phyloP scores from a whole-genome alignment of 768 basidiomycete species.

The Russula compacta region DNA sequence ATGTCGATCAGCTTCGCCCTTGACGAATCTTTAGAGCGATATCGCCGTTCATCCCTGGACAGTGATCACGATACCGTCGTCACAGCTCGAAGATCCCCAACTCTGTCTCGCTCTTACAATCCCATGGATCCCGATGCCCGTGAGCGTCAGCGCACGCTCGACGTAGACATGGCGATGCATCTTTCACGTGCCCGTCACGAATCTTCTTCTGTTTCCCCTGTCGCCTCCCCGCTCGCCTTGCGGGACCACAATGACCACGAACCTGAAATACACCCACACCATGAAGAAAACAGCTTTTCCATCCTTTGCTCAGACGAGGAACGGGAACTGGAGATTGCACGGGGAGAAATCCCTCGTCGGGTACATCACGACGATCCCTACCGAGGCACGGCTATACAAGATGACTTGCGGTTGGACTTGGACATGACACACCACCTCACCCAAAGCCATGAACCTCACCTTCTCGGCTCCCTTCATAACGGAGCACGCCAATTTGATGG shows the following conservation, averaged over 20 bases:
- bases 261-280: constrained; percentile 23
- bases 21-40: constrained; percentile 9
- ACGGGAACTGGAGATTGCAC: constrained; percentile 34
- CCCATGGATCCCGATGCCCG: constrained; percentile 63
- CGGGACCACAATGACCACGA: constrained; percentile 28
- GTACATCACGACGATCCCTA: neutral
- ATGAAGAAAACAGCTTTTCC: constrained; percentile 30
- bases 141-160: constrained; percentile 89
- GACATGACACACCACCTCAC: constrained; percentile 11
- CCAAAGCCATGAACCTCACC: constrained; percentile 37
- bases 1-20: neutral
- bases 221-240: constrained; percentile 28
- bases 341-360: constrained; percentile 24
- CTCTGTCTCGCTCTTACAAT: constrained; percentile 52
- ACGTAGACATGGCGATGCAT: constrained; percentile 86
- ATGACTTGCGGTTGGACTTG: neutral
- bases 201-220: constrained; percentile 32
- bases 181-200: constrained; percentile 64
- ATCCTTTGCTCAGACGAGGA: constrained; percentile 42
- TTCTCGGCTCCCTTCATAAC: constrained; percentile 31
- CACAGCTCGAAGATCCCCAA: constrained; percentile 51
- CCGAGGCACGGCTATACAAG: neutral
- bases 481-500: constrained; percentile 24
- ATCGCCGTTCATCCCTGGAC: constrained; percentile 16
- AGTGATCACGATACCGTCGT: constrained; percentile 27